Evolutionary conservation across 2,329 filamentous ascomycete genomes (phyloP), one percentile per base, ranked within the genome.

Genomic region (Sporothrix humicola): DNA sequence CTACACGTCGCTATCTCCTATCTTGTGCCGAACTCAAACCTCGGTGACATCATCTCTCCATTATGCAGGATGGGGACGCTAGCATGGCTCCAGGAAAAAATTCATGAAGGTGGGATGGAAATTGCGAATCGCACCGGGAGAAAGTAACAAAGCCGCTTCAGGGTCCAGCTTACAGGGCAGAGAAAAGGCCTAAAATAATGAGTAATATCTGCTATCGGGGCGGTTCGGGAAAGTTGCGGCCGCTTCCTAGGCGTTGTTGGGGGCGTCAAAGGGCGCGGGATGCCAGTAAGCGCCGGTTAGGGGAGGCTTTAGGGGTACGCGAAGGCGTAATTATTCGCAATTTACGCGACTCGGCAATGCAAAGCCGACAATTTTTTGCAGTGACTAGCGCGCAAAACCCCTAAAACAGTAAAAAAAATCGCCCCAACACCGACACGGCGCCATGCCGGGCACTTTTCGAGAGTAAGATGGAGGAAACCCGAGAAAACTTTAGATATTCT

Each of bases 321-420:
- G n/a, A 65, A 46, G 59, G 37, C 59, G 59, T n/a, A 65, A 65
- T 46, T n/a, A 56, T 56, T 23, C 8, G 9, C n/a, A 23, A 54
- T 42, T 56, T 42, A 56, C 50, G 50, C 50, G 26, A 50, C 20
- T 69, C 66, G 66, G 66, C 66, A 69, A 58, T 17, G 66, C 48
- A 56, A 56, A 69, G 66, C 50, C 66, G 66, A 56, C 31, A 37
- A 26, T 26, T 37, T 17, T 50, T 66, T 50, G 17, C 37, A 23
- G 17, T n/a, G 10, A 20, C n/a, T 65, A 46, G 37, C 37, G 8
- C 59, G 5, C 17, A 23, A 23, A n/a, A 17, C 20, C 23, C 26
- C n/a, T 31, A 37, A 63, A 37, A 10, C 3, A n/a, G 13, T 23
- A 61, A 61, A 58, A 44, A 42, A 17, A 61, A 31, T n/a, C 23